Conservation (phyloP, 768 basidiomycete species). For the Trichaptum fuscoviolaceum region DNA sequence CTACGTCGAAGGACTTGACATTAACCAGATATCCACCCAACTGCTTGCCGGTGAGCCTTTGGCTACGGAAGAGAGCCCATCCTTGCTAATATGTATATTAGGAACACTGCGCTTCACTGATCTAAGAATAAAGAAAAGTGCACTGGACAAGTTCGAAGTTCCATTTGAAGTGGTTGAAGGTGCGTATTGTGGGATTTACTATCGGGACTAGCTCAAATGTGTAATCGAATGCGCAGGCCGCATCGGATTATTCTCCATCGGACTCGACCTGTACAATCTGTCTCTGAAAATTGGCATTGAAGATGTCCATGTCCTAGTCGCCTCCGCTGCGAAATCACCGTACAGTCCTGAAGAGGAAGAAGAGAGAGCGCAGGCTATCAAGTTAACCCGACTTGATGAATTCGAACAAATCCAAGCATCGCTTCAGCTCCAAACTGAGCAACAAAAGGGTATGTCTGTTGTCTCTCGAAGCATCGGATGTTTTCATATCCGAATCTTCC, state of each 20-base stretch:
- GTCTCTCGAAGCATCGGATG: not conserved
- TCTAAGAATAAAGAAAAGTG: conserved; percentile 86
- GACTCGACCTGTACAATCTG: conserved; percentile 84
- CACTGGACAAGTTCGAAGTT: conserved; percentile 90
- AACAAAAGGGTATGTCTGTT: not conserved
- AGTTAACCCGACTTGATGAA: conserved; percentile 82
- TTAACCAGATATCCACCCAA: conserved; percentile 50
- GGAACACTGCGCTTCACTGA: conserved; percentile 27
- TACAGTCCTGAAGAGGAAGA: conserved; percentile 83
- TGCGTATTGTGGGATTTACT: conserved; percentile 20
- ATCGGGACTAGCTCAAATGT: conserved; percentile 1
- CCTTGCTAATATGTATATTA: not conserved
- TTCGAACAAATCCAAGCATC: conserved; percentile 52
- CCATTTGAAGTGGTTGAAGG: conserved; percentile 96
- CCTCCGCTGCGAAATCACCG: conserved; percentile 66
- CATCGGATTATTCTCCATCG: conserved; percentile 81
- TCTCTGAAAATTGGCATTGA: conserved; percentile 90
- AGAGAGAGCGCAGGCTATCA: conserved; percentile 71
- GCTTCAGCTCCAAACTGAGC: not conserved
- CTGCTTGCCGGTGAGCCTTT: not conserved
- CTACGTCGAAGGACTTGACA: conserved; percentile 83
- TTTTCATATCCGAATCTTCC: conserved; percentile 4
- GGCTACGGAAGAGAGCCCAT: conserved; percentile 11
- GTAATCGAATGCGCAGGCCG: conserved; percentile 45
- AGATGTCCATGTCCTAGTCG: conserved; percentile 91